Base-by-base conservation (phyloP, 2,329 filamentous ascomycete genomes). In the Paramyrothecium sp. region DNA sequence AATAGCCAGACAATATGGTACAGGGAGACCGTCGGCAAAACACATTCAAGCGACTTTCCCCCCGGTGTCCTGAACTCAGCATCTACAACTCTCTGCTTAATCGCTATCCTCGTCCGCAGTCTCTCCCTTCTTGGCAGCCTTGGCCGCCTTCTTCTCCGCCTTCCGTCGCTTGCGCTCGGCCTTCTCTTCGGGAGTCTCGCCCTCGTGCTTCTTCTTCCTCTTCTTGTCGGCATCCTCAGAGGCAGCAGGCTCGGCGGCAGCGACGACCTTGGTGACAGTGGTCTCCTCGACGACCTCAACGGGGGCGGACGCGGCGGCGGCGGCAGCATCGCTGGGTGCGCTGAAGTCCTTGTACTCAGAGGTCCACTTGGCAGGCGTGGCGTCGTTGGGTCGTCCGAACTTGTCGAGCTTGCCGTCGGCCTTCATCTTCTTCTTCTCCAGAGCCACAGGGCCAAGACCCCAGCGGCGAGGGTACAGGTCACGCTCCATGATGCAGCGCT, bases 371-470 rank as follows among this genome's bases (percentile, higher is more conserved):
- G 92, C 87, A 23, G 95, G 95, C 5, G 95, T 99, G 63, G 88
- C 87, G 74, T 97, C 94, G 76, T 98, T 99, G 67, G 90, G 77
- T 58, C 93, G 89, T 65, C 95, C 95, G 68, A 87, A 98, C 88
- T 99, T 99, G 82, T 99, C 95, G 59, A 99, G 89, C 80, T 97
- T 97, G 76, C 95, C 95, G 66, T 92, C 90, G 54, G 93, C 91
- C 87, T 98, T 98, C 82, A 99, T 88, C 87, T 98, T 97, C 90
- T 99, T 99, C 88, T 99, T 99, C 84, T 98, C 92, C 52, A 89
- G 79, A 53, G 95, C 95, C 59, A 94, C 89, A 54, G 95, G 94
- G 61, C 95, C 95, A 71, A 98, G 86, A 65, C 95, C 95, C 95
- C 95, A 99, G 82, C 94, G 84, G 74, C 92, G 86, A 62, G 95